These are phyloP conservation scores for Orychophragmus violaceus DNA, from an alignment of 345 rosid genomes.

Conservation along the genomic window DNA sequence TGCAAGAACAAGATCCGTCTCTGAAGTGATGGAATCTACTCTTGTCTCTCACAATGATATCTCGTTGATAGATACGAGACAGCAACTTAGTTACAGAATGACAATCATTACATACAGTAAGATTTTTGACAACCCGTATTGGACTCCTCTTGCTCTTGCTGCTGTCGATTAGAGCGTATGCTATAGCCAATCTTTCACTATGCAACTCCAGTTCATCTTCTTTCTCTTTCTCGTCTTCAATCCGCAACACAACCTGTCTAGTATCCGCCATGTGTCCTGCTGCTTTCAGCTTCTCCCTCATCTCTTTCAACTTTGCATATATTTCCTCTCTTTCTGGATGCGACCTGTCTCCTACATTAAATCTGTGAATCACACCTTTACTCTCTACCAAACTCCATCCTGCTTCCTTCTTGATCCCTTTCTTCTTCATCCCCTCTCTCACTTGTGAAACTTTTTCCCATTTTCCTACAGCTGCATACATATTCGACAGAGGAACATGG, in stretches of 20 bases:
- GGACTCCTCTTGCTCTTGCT: constrained; percentile 27
- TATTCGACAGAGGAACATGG: constrained; percentile 54
- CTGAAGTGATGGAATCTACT: constrained; percentile 53
- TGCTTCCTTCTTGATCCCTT: constrained; percentile 40
- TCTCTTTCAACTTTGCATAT: constrained; percentile 39
- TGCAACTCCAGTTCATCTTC: constrained; percentile 36
- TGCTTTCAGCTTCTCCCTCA: constrained; percentile 37
- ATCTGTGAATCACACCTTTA: constrained; percentile 37
- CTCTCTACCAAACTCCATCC: constrained; percentile 49
- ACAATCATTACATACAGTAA: constrained; percentile 51
- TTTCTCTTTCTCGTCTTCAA: constrained; percentile 33
- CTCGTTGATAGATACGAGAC: constrained; percentile 35
- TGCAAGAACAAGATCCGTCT: constrained; percentile 46
- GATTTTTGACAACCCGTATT: constrained; percentile 45
- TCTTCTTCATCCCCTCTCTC: constrained; percentile 47
- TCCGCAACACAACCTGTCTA: constrained; percentile 39
- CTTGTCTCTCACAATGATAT: constrained; percentile 55
- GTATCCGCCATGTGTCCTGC: constrained; percentile 47
- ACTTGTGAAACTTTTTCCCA: constrained; percentile 48
- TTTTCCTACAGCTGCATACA: constrained; percentile 57
- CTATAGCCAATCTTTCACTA: constrained; percentile 58
- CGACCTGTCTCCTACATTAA: constrained; percentile 42
- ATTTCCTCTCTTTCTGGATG: constrained; percentile 35
- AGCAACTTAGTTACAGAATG: constrained; percentile 44
- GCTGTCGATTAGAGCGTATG: constrained; percentile 39